Evolutionary conservation across 805 yeast species (phyloP).

Genomic region (Starmerella etchellsii): DNA sequence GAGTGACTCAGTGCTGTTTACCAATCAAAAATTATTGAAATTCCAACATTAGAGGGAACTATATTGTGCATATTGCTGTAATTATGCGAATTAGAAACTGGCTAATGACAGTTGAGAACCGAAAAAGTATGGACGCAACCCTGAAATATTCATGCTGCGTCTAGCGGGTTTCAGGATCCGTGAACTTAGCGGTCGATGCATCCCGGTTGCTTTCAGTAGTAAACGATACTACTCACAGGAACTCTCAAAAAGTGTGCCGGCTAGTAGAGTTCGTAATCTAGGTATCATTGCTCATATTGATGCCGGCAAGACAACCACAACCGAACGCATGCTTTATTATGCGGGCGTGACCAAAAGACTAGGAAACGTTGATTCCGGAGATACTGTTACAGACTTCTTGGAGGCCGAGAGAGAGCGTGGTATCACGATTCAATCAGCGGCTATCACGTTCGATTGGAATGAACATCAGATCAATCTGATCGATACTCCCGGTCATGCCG

Average conservation of each 20-base stretch:
- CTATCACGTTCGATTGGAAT: conserved; percentile 82
- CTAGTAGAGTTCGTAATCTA: conserved; percentile 65
- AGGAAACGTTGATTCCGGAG: conserved; percentile 92
- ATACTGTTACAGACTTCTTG: conserved; percentile 84
- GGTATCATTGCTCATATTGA: conserved; percentile 99
- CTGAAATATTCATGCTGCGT: too few species aligned
- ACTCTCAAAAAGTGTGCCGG: too few species aligned
- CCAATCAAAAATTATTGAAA: too few species aligned
- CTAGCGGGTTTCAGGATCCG: too few species aligned
- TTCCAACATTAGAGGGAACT: too few species aligned
- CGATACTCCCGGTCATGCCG: conserved; percentile 98
- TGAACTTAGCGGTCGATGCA: too few species aligned
- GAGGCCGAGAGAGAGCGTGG: conserved; percentile 88
- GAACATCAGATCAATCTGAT: conserved; percentile 66
- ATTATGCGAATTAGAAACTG: too few species aligned
- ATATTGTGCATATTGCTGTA: too few species aligned
- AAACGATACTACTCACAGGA: too few species aligned
- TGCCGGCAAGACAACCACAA: conserved; percentile 97
- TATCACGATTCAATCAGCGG: conserved; percentile 93
- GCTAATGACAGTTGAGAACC: too few species aligned
- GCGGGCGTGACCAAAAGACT: conserved; percentile 67
- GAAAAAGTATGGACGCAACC: too few species aligned
- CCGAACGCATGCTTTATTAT: conserved; percentile 87
- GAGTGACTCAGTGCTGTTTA: neutral
- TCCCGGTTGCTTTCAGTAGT: too few species aligned